Conservation (phyloP, 352 stramenopile genomes). For the Peronosclerospora sorghi region DNA sequence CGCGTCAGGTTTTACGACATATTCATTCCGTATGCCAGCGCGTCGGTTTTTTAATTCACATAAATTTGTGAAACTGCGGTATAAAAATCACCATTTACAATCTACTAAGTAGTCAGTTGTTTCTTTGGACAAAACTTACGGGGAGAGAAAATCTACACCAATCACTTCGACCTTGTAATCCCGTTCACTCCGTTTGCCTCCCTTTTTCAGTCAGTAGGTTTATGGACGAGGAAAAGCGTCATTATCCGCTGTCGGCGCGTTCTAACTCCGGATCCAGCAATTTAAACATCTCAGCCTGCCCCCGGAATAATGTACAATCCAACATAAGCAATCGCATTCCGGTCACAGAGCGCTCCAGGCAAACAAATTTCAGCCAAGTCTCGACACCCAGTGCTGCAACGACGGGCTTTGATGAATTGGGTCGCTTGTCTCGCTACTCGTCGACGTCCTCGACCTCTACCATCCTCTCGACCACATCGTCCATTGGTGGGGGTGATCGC, state of each 20-base stretch:
- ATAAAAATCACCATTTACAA: no score
- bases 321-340: slow-evolving; percentile 14
- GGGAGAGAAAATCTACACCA: no score
- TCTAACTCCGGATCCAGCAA: slow-evolving; percentile 16
- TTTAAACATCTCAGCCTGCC: slow-evolving; percentile 18
- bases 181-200: no score
- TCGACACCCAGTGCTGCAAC: slow-evolving; percentile 16
- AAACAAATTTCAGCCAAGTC: slow-evolving; percentile 38
- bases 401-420: slow-evolving; percentile 33
- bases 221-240: slow-evolving; percentile 31
- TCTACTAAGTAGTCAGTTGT: no score
- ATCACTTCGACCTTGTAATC: no score
- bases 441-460: slow-evolving; percentile 25
- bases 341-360: slow-evolving; percentile 25
- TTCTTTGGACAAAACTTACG: no score
- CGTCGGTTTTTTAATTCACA: no score
- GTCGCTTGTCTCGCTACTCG: slow-evolving; percentile 52
- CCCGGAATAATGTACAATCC: slow-evolving; percentile 3
- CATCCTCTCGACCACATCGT: slow-evolving; percentile 25
- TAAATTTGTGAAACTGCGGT: no score
- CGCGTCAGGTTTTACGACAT: no score
- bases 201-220: not conserved
- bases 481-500: slow-evolving; percentile 27
- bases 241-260: slow-evolving; percentile 16
- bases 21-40: no score